phyloP scores from a whole-genome alignment of 1,284 basidiomycete genomes.

The Trametes pubescens region DNA sequence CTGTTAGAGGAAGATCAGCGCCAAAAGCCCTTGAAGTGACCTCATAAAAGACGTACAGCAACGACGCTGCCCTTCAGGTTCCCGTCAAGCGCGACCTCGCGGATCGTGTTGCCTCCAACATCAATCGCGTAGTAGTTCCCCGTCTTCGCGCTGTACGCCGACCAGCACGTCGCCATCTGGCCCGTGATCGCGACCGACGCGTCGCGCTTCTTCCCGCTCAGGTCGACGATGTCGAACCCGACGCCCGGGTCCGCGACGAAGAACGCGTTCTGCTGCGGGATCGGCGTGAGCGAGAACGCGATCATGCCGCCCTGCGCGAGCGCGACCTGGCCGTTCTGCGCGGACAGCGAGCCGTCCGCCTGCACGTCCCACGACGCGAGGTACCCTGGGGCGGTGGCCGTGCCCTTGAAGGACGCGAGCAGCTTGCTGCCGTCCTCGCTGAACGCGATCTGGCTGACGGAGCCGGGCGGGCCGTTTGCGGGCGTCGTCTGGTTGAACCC shows the following conservation, averaged over 20 bases:
- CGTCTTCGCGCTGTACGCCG: constrained; percentile 52
- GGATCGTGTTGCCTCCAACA: constrained; percentile 50
- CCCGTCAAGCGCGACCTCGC: constrained; percentile 55
- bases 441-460: constrained; percentile 54
- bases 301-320: constrained; percentile 38
- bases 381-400: constrained; percentile 53
- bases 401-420: constrained; percentile 56
- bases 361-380: constrained; percentile 56
- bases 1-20: constrained; percentile 12
- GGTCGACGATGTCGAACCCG: constrained; percentile 45
- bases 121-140: constrained; percentile 61
- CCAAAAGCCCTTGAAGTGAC: too few species aligned
- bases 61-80: constrained; percentile 54
- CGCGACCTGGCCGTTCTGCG: constrained; percentile 35
- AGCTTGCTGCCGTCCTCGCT: constrained; percentile 52
- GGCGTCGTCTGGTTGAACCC: constrained; percentile 57
- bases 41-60: constrained; percentile 43
- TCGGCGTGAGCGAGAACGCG: constrained; percentile 45
- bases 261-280: constrained; percentile 44
- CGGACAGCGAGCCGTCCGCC: constrained; percentile 42
- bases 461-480: constrained; percentile 47
- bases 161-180: constrained; percentile 59
- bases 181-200: constrained; percentile 46
- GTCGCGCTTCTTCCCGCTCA: constrained; percentile 26
- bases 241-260: constrained; percentile 44